Conservation (phyloP, 2,329 filamentous ascomycete species). For the Calcarisporium arbuscula region DNA sequence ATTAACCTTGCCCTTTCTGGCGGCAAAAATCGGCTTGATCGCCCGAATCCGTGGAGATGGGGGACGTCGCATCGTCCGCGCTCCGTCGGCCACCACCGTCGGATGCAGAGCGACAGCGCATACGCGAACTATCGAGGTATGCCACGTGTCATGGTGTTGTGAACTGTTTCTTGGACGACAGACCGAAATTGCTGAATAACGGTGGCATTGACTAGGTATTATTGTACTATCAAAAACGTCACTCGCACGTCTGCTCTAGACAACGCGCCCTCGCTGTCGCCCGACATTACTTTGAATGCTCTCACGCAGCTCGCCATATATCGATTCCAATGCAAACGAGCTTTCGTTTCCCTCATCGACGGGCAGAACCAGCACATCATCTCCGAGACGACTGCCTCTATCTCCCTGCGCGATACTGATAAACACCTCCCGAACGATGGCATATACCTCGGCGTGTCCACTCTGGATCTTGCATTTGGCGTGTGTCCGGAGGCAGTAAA, state of each 20-base stretch:
- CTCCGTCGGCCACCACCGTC: neutral
- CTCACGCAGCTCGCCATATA: constrained; percentile 34
- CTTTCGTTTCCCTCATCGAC: constrained; percentile 37
- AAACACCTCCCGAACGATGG: constrained; percentile 10
- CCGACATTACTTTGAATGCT: constrained; percentile 27
- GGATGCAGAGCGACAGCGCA: constrained; percentile 1
- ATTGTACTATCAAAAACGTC: neutral
- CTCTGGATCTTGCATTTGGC: constrained; percentile 20
- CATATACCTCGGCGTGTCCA: constrained; percentile 16
- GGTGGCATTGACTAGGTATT: neutral
- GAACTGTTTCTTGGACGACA: neutral
- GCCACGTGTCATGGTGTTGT: neutral
- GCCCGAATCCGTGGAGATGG: too few relatives aligned
- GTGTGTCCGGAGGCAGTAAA: constrained; percentile 23
- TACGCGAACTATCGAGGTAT: constrained; percentile 1
- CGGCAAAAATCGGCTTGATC: too few relatives aligned
- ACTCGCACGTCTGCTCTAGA: neutral
- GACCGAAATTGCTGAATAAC: neutral
- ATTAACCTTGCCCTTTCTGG: too few relatives aligned
- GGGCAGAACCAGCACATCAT: constrained; percentile 31
- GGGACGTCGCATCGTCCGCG: constrained; percentile 1
- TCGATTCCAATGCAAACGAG: constrained; percentile 28
- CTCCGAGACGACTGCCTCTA: constrained; percentile 32
- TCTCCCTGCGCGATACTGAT: constrained; percentile 19
- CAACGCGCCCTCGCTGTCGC: neutral